Percentiles rank a stretch among this genome's conserved stretches.
phyloP scores from a whole-genome alignment of 1,284 basidiomycete genomes.

The Rhodotorula sp. region DNA sequence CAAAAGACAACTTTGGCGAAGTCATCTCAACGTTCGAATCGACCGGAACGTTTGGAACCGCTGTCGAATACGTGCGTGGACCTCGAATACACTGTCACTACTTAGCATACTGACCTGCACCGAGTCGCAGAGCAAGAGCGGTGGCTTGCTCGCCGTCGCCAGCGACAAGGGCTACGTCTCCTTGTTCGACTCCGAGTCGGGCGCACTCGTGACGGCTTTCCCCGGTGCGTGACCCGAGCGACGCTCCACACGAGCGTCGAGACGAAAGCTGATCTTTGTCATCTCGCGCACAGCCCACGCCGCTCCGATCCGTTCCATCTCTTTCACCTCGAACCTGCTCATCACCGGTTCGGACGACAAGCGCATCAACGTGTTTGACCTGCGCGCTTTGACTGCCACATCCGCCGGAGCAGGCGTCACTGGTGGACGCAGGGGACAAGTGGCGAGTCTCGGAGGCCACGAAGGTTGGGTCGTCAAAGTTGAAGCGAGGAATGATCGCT shows the following conservation, averaged over 20 bases:
- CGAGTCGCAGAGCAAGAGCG: constrained; percentile 37
- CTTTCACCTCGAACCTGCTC: constrained; percentile 44
- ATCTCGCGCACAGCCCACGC: constrained; percentile 37
- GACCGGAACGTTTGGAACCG: constrained; percentile 38
- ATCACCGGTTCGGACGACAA: constrained; percentile 45
- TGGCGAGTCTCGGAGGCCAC: constrained; percentile 42
- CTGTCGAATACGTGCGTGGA: constrained; percentile 36
- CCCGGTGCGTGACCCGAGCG: constrained; percentile 24
- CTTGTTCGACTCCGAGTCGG: constrained; percentile 41
- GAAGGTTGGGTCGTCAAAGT: constrained; percentile 43
- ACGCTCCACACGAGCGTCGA: no score
- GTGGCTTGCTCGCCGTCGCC: constrained; percentile 34
- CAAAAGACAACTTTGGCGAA: constrained; percentile 39
- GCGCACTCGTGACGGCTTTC: constrained; percentile 41
- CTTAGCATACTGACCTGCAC: not conserved
- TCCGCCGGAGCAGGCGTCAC: constrained; percentile 3
- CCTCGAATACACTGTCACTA: no score
- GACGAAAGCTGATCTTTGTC: no score
- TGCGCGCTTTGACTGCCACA: constrained; percentile 36
- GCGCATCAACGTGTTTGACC: constrained; percentile 44
- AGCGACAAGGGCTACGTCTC: constrained; percentile 40
- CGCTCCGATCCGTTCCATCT: constrained; percentile 41
- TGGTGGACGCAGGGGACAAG: constrained; percentile 38
- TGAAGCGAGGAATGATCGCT: constrained; percentile 37
- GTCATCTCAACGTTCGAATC: constrained; percentile 35